Conservation (phyloP, 2,329 filamentous ascomycete species). For the Trichoderma brevicompactum region DNA sequence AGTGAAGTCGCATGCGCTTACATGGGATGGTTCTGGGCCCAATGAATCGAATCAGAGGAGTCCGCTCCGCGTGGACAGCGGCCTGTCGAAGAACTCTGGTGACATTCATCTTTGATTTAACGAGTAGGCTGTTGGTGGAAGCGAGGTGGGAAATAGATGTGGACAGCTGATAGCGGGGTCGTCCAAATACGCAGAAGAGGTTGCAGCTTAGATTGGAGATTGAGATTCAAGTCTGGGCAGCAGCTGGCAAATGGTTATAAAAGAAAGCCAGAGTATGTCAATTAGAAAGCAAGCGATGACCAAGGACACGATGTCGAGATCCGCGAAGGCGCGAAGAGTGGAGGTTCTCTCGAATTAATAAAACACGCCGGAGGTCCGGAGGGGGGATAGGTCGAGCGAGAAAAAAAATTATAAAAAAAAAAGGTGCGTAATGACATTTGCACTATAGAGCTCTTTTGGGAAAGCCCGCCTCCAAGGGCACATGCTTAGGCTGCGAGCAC, state of each 20-base stretch:
- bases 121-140: slow-evolving; percentile 23
- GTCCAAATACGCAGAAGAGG: neutral
- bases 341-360: slow-evolving; percentile 25
- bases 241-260: neutral
- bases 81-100: slow-evolving; percentile 63
- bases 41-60: slow-evolving; percentile 65
- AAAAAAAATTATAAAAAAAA: slow-evolving; percentile 20
- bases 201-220: neutral
- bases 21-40: slow-evolving; percentile 63
- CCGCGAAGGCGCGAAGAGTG: slow-evolving; percentile 13
- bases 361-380: slow-evolving; percentile 24
- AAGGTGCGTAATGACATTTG: slow-evolving; percentile 14
- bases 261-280: neutral
- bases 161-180: slow-evolving; percentile 4
- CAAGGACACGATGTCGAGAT: neutral
- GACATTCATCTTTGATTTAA: slow-evolving; percentile 53
- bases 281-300: slow-evolving; percentile 1
- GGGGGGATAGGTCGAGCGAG: slow-evolving; percentile 1
- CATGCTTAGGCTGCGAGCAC: slow-evolving; percentile 8
- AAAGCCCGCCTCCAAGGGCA: slow-evolving; percentile 12
- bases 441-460: slow-evolving; percentile 11
- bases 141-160: neutral
- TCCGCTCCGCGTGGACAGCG: slow-evolving; percentile 62
- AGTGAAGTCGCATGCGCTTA: slow-evolving; percentile 36
- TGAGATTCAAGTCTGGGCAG: neutral